These are phyloP conservation scores for Anisodus tanguticus DNA, from an alignment of 257 asterid genomes.

Conservation along the genomic window DNA sequence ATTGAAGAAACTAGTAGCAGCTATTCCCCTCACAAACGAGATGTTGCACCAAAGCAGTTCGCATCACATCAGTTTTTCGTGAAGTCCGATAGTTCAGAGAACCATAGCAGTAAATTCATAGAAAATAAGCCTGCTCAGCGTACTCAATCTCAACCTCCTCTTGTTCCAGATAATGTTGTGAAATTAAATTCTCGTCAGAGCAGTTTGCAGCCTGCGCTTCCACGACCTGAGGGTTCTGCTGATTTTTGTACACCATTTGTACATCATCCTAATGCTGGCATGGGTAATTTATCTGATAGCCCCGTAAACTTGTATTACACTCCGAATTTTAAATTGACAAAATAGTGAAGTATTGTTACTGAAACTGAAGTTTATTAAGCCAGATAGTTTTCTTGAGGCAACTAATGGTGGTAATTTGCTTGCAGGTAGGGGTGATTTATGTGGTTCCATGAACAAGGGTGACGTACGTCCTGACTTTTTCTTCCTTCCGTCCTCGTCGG, in stretches of 20 bases:
- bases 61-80: conserved; percentile 48
- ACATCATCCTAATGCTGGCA: conserved; percentile 29
- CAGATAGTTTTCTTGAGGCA: not conserved
- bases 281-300: conserved; percentile 23
- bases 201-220: conserved; percentile 13
- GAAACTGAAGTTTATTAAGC: conserved; percentile 21
- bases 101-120: conserved; percentile 32
- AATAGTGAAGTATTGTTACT: conserved; percentile 23
- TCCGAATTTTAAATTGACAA: not conserved
- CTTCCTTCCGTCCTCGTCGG: conserved; percentile 26
- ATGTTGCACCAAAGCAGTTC: conserved; percentile 33
- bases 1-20: conserved; percentile 31
- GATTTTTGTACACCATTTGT: conserved; percentile 26
- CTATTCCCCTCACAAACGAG: conserved; percentile 39
- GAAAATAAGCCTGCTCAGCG: conserved; percentile 30
- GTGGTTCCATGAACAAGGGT: conserved; percentile 25
- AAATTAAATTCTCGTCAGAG: not conserved
- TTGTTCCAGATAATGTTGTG: not conserved
- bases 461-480: conserved; percentile 1
- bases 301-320: conserved; percentile 3
- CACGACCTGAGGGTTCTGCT: not conserved
- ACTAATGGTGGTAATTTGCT: not conserved
- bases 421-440: conserved; percentile 1
- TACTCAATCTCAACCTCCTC: conserved; percentile 15
- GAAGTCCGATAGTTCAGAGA: conserved; percentile 28